A percentile compares a stretch with the other conserved stretches of the same genome.
phyloP scores from a whole-genome alignment of 495 filamentous ascomycete genomes.

The Rhizodiscina lignyota region DNA sequence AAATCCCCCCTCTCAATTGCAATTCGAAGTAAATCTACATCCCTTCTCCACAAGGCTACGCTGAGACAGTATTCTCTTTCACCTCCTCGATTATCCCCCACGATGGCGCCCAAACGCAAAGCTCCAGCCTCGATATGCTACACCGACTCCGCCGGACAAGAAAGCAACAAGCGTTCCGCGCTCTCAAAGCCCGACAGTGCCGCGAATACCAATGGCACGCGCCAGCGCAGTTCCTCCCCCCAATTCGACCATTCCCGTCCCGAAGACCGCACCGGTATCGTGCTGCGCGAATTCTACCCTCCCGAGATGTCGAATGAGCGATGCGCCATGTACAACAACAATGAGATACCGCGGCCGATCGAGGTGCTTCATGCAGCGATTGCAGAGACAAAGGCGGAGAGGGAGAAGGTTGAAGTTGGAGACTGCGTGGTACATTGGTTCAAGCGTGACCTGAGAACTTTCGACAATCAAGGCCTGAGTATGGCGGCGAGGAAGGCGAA shows the following conservation, averaged over 20 bases:
- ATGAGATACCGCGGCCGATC: conserved; percentile 53
- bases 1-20: too few relatives aligned
- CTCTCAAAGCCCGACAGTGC: too few relatives aligned
- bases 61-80: too few relatives aligned
- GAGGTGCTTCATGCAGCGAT: conserved; percentile 16
- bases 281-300: conserved; percentile 60
- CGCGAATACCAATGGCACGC: too few relatives aligned
- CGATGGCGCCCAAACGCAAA: too few relatives aligned
- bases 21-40: too few relatives aligned
- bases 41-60: too few relatives aligned
- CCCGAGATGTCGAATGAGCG: conserved; percentile 68
- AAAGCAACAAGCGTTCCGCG: too few relatives aligned
- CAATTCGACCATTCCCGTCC: conserved; percentile 16
- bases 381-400: conserved; percentile 9
- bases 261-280: conserved; percentile 16
- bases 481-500: conserved; percentile 51
- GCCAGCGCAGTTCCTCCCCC: too few relatives aligned
- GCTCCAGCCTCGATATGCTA: too few relatives aligned
- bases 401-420: conserved; percentile 26
- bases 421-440: conserved; percentile 81
- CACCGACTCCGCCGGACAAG: too few relatives aligned
- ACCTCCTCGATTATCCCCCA: too few relatives aligned
- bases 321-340: conserved; percentile 50
- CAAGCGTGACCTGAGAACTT: conserved; percentile 59
- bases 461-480: conserved; percentile 59